Conservation (phyloP, 2,329 filamentous ascomycete species). For the Lizonia empirigonia region DNA sequence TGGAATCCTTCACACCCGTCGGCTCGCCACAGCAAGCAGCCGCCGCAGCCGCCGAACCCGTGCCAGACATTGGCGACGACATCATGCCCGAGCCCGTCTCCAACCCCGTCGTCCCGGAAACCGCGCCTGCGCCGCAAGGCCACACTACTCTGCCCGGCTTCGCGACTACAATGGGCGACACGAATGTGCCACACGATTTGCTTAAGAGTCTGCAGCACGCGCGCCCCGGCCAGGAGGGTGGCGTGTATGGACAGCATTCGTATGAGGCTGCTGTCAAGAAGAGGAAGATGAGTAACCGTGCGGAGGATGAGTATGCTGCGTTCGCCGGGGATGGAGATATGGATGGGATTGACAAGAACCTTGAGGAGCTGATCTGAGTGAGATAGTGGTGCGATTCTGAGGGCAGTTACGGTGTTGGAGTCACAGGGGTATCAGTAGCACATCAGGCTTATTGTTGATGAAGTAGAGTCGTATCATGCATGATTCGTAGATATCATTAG, state of each 20-base stretch:
- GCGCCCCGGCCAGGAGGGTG: slow-evolving; percentile 27
- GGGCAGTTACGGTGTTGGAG: no score
- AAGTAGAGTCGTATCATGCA: not conserved
- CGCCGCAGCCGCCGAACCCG: slow-evolving; percentile 16
- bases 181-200: slow-evolving; percentile 35
- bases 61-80: slow-evolving; percentile 36
- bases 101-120: slow-evolving; percentile 34
- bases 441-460: not conserved
- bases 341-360: slow-evolving; percentile 65
- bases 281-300: slow-evolving; percentile 45
- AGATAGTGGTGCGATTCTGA: no score
- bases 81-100: slow-evolving; percentile 33
- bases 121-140: slow-evolving; percentile 30
- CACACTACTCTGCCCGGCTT: slow-evolving; percentile 26
- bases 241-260: slow-evolving; percentile 31
- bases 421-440: not conserved
- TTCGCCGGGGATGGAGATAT: slow-evolving; percentile 57
- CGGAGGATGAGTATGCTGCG: slow-evolving; percentile 47
- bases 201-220: slow-evolving; percentile 40
- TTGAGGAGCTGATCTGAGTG: slow-evolving; percentile 60
- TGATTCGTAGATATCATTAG: slow-evolving; percentile 7
- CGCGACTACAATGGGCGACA: slow-evolving; percentile 32
- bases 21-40: slow-evolving; percentile 50
- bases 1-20: slow-evolving; percentile 61
- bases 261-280: slow-evolving; percentile 42